Percentiles rank a stretch among this genome's conserved stretches.
Evolutionary conservation across 305 asterid genomes (phyloP).

Genomic region (Andrographis paniculata): DNA sequence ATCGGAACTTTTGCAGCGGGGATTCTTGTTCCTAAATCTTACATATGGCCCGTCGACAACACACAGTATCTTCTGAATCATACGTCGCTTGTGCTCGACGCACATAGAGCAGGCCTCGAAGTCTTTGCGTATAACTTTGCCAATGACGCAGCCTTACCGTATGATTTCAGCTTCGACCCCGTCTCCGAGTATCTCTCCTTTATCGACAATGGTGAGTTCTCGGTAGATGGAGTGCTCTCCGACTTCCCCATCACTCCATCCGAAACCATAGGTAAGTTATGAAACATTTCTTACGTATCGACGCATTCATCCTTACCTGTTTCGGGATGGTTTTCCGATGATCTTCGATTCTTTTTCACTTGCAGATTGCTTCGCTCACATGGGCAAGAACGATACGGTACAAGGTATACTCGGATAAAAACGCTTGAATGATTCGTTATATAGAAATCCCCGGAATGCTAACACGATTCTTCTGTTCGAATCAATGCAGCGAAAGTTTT

Average conservation of each 20-base stretch:
- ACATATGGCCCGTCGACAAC: constrained; percentile 49
- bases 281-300: background rate
- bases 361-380: constrained; percentile 86
- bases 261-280: constrained; percentile 51
- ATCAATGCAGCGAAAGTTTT: constrained; percentile 37
- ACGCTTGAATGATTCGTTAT: background rate
- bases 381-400: constrained; percentile 39
- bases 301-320: background rate
- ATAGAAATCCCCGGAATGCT: constrained; percentile 7
- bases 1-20: constrained; percentile 75
- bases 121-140: constrained; percentile 65
- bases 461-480: constrained; percentile 4
- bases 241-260: constrained; percentile 78
- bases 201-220: constrained; percentile 58
- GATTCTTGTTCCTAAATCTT: constrained; percentile 67
- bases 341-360: constrained; percentile 17
- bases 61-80: constrained; percentile 34
- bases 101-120: constrained; percentile 72
- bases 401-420: constrained; percentile 31
- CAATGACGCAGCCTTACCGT: constrained; percentile 43
- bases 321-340: no score
- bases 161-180: constrained; percentile 70
- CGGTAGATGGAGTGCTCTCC: constrained; percentile 83
- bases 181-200: constrained; percentile 58
- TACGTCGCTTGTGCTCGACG: constrained; percentile 53